Base-by-base conservation (phyloP, 805 yeast genomes). In the Schwanniomyces occidentalis region DNA sequence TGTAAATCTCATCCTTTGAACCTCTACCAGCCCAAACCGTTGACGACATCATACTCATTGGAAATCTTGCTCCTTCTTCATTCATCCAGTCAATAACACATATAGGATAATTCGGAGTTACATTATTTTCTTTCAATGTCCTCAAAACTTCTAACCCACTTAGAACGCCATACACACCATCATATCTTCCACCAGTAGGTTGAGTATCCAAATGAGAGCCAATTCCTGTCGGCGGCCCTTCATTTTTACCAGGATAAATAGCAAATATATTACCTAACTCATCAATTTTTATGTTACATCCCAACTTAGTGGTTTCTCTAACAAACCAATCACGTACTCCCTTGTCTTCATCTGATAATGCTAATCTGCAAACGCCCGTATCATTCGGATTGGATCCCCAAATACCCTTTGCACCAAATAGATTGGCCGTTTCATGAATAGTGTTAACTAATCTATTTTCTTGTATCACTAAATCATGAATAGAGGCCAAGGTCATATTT, bases 31-130 rank as follows among this genome's bases (percentile, higher is more conserved):
- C 76, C 85, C 85, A 82, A 2, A 80, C 85, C 9, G 80, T 71
- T 4, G 83, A 75, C 2, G 83, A 74, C 75, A 82, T 80, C 54
- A 79, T 70, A 27, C 82, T 69, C 58, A 75, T 4, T 12, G 88
- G 85, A 49, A 81, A 82, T 32, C 90, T 59, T 0, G 89, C 88
- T 37, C 90, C 90, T 61, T 82, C 90, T 52, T 82, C 90, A 50
- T 82, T 82, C 55, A 80, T 78, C 90, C 90, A 82, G 49, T 76
- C 70, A 25, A 82, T 71, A 4, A 78, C 68, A 4, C 82, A 79
- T 37, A 82, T 72, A 5, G 88, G 88, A 42, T 67, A 81, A 34
- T 78, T 71, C n/a, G 89, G 86, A 8, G 61, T 65, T 47, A 60
- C 71, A 26, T 68, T 62, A 52, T 78, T 76, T 12, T 76, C 85